Evolutionary conservation across 805 yeast genomes (phyloP), one percentile per base, ranked within the genome.

Genomic region (Metschnikowia borealis): DNA sequence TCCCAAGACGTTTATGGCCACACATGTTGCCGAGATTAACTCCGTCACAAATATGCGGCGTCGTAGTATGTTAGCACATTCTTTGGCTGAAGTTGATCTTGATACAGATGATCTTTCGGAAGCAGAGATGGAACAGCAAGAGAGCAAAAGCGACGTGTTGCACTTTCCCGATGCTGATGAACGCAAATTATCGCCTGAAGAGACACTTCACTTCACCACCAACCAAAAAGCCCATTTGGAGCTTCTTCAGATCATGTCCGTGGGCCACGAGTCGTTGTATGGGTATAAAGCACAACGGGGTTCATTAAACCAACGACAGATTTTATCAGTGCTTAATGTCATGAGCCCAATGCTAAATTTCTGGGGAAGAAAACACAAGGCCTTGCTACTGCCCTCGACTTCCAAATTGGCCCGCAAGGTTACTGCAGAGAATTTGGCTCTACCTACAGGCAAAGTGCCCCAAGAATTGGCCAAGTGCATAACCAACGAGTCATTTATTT

Each of bases 211-310:
- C 43, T 87, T 90, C 57, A 78, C 89, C 0, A 62, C 63, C 10
- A 66, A 75, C 23, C 96, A 89, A 59, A 78, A 78, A 58, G 97
- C 96, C 2, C 86, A 86, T 55, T 73, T 91, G 32, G 96, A 89
- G 60, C 67, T 91, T 36, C 68, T 89, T 33, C 87, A 87, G 61
- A 86, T 91, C 55, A 80, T 86, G 68, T 81, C 91, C 1, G 71
- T 90, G 46, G 95, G 94, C 36, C 89, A 88, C 64, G 96, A 89
- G 58, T 82, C 92, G 1, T 72, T 91, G 17, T 91, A 91, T 63
- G 84, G 85, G 17, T 80, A 78, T 44, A 81, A 79, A 54, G 81
- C 83, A 2, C 83, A 78, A 56, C 60, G 77, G 48, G 80, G 79
- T 38, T 65, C 70, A 5, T 65, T 78, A 32, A 75, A 79, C 43